A percentile compares a stretch with the other conserved stretches of the same genome.
phyloP scores from a whole-genome alignment of 108 stramenopile genomes.

The Seminavis robusta region DNA sequence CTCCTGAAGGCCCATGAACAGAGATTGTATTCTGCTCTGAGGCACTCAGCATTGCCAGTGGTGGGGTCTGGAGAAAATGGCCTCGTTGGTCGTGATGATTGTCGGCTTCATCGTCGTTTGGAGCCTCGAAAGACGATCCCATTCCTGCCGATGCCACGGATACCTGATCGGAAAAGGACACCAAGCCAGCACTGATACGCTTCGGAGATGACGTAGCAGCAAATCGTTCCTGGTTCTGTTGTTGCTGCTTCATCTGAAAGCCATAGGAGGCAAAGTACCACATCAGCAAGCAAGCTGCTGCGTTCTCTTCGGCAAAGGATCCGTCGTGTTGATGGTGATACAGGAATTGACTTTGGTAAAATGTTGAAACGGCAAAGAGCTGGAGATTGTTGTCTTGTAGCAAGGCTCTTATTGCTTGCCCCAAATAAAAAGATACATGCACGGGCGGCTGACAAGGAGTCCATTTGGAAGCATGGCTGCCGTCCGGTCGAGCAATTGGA shows the following conservation, averaged over 20 bases:
- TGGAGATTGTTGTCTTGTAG: neutral
- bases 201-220: neutral
- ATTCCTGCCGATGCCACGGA: neutral
- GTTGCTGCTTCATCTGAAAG: constrained; percentile 9
- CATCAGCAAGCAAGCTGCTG: constrained; percentile 2
- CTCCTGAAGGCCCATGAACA: constrained; percentile 6
- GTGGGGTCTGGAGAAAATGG: constrained; percentile 27
- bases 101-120: neutral
- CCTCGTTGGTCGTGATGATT: neutral
- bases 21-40: constrained; percentile 20
- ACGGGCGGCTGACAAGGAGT: too few relatives aligned
- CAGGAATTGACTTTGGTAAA: constrained; percentile 13
- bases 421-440: too few relatives aligned
- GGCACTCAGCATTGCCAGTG: constrained; percentile 42
- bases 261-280: constrained; percentile 24
- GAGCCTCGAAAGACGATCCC: neutral
- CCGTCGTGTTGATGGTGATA: constrained; percentile 1
- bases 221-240: neutral
- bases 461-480: too few relatives aligned
- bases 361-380: constrained; percentile 21
- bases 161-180: neutral
- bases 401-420: too few relatives aligned
- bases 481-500: constrained; percentile 39
- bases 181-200: neutral
- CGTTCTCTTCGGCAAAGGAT: neutral